Evolutionary conservation across 2,329 filamentous ascomycete species (phyloP), one percentile per base, ranked within the genome.

Genomic region (Amylocarpus encephaloides): DNA sequence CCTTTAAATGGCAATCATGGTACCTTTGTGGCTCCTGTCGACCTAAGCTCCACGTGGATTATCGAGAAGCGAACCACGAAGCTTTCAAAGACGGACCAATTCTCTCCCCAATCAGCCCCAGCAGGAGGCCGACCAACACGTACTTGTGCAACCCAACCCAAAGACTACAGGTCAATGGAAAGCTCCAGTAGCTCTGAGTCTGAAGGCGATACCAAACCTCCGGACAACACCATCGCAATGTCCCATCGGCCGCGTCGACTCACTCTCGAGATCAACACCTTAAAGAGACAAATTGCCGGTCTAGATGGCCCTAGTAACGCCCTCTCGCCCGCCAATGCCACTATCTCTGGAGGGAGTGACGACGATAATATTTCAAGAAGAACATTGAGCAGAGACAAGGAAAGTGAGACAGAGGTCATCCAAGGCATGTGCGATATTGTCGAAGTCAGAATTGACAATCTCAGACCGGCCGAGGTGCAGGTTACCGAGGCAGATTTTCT

Each of bases 401-500:
- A 65, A 22, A 66, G 66, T 40, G 66, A 67, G 12, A 66, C 61
- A 12, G 67, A 71, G 22, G 30, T 74, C 50, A 68, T 84, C 22
- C 86, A 91, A 53, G 85, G 85, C 1, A 73, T 84, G 57, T 92
- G 86, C 61, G 75, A 82, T 36, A 73, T 81, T 5, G 85, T 91
- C 15, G 78, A 86, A 52, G 76, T 91, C 39, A 72, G 80, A 40
- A 83, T 91, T 57, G 87, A 91, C 66, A 91, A 91, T 64, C 78
- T 87, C 62, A 83, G 88, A 53, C 82, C 83, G 5, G 75, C 75
- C 2, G 86, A 89, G 68, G 70, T 77, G 19, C 81, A 85, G 53
- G 87, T 77, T 56, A 76, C 76, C 18, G 87, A 89, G 72, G 79
- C 77, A 1, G 86, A 92, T 63, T 91, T 92, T 59, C 66, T 87